Base-by-base conservation (phyloP, 164 flowering plant species). In the Piper betle region DNA sequence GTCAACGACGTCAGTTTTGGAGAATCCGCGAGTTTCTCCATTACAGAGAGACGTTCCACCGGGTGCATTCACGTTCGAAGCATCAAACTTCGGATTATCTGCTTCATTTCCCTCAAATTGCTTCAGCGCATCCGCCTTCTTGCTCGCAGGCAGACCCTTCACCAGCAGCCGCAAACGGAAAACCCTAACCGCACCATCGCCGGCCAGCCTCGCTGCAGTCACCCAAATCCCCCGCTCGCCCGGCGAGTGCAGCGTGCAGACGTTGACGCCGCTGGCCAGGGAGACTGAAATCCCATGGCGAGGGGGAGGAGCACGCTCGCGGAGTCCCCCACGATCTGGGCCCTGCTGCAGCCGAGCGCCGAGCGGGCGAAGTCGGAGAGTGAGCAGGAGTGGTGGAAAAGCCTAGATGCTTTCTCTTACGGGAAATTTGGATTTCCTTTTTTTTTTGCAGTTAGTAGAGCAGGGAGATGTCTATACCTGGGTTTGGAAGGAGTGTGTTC, bases 151-250 rank as follows among this genome's bases (percentile, higher is more conserved):
- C 64, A 63, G 53, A 43, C 90, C 94, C 69, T 85, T 88, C 39
- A 82, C 83, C 56, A 91, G 72, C 7, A 63, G 73, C 69, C 78
- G 75, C 80, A 91, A 59, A 8, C 76, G 81, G 40, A 82, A 81
- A 69, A 84, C 82, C 74, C 96, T 78, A 62, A 91, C 68, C 59
- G 43, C 58, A 52, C 42, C 61, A 57, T 59, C 71, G 55, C 55
- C 80, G 39, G 55, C 83, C 72, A 71, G 50, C 58, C 71, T 86
- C 56, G 78, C 82, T 0, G 79, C 80, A 57, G 88, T 79, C 37
- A 91, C 77, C 86, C 83, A 88, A 62, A 91, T 71, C 63, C 79
- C 81, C 0, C 71, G 54, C 60, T 69, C 78, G 8, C 91, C 78
- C 41, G 76, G 70, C 7, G 85, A 82, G 59, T 86, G 68, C 81